Evolutionary conservation across 306 rosid species (phyloP), one percentile per base, ranked within the genome.

Genomic region (Alnus rubra): DNA sequence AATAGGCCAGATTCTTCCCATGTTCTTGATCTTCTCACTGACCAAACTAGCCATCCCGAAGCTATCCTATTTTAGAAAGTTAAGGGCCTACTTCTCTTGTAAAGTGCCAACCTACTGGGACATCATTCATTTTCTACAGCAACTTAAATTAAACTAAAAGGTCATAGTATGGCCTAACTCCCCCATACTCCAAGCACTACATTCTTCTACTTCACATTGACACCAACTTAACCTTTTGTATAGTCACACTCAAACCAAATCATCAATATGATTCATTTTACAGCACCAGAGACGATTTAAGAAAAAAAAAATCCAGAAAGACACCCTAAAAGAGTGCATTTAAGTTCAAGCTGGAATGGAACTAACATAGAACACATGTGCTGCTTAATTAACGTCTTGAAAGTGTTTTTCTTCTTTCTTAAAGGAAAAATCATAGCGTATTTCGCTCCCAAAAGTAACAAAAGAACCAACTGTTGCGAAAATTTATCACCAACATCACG

Each of bases 401-500:
- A 16, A 67, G 50, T 18, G 71, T 7, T 15, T 33, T 60, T 30
- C 10, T 67, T 18, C 72, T 67, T 42, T n/a, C 12, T 67, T 18
- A 9, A 42, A 67, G 28, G 51, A 39, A 18, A 67, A 42, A 67
- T 2, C 1, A 39, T 7, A 39, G 5, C 72, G 12, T 37, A 67
- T 44, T 16, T 44, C 11, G 51, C 9, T 9, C 9, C 72, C 48
- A 18, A 42, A 39, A 18, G 72, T 64, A 37, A 30, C 15, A 9
- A 47, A 47, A 16, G 9, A 19, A 31, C 47, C 14, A 54, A 53
- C 47, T 8, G 60, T 12, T 18, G 13, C 73, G 15, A 76, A 62
- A 58, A 71, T 52, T 13, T 33, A 65, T 65, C 33, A 67, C 70
- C 72, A 55, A 35, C 12, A 60, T 76, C 67, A 67, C 75, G 23